These are phyloP conservation scores for Diplosphaera chodatii DNA, from an alignment of 139 green algal species.

Conservation along the genomic window DNA sequence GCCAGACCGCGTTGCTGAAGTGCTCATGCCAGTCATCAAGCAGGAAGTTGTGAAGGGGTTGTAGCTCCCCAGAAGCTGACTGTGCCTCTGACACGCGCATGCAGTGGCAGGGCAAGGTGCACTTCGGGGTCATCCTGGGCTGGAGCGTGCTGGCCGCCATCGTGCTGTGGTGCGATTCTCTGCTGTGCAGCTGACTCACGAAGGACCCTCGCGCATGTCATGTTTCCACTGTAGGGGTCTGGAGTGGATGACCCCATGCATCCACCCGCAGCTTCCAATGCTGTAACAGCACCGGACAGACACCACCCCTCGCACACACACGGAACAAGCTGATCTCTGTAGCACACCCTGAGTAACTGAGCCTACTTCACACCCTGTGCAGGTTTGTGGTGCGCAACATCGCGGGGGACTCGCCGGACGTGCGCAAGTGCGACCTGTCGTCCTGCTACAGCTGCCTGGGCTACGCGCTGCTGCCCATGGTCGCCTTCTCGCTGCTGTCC, in stretches of 20 bases:
- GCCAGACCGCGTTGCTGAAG: background rate
- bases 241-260: no score
- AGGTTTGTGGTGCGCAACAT: constrained; percentile 43
- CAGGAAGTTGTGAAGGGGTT: no score
- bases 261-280: no score
- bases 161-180: constrained; percentile 78
- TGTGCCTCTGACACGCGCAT: background rate
- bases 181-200: no score
- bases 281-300: no score
- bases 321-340: no score
- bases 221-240: no score
- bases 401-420: constrained; percentile 26
- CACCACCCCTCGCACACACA: no score
- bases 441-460: constrained; percentile 68
- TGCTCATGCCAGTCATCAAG: no score
- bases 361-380: no score
- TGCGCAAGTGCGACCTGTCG: constrained; percentile 56
- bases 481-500: constrained; percentile 51
- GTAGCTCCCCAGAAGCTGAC: background rate
- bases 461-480: constrained; percentile 83
- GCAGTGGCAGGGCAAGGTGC: constrained; percentile 65
- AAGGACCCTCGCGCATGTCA: no score
- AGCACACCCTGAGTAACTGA: no score
- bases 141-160: constrained; percentile 78
- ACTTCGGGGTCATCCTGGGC: constrained; percentile 92